A percentile compares a stretch with the other conserved stretches of the same genome.
phyloP scores from a whole-genome alignment of 164 flowering plant species.

The Magnolia sinica region DNA sequence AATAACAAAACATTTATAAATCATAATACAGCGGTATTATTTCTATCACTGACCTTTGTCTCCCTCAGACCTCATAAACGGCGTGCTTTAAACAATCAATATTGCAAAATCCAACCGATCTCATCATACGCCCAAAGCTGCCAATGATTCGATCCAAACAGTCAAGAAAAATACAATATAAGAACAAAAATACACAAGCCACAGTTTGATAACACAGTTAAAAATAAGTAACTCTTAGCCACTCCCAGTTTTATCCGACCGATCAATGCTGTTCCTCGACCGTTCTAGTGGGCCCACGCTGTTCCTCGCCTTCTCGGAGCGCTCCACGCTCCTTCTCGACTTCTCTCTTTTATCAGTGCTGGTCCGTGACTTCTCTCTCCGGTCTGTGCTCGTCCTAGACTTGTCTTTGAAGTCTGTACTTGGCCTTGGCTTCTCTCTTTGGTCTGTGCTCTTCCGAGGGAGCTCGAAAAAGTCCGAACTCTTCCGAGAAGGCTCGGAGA shows the following conservation, averaged over 20 bases:
- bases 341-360: conserved; percentile 46
- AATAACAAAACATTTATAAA: not conserved
- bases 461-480: conserved; percentile 55
- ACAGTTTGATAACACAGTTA: not conserved
- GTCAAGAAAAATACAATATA: conserved; percentile 21
- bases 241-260: conserved; percentile 37
- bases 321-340: conserved; percentile 51
- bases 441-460: conserved; percentile 44
- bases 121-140: conserved; percentile 63
- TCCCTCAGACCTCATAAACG: conserved; percentile 10
- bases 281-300: conserved; percentile 56
- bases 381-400: conserved; percentile 46
- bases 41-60: conserved; percentile 20
- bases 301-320: conserved; percentile 60
- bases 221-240: conserved; percentile 5
- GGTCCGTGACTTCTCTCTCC: conserved; percentile 46
- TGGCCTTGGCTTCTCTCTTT: conserved; percentile 46
- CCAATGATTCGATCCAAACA: conserved; percentile 30
- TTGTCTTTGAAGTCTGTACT: conserved; percentile 55
- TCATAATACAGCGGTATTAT: not conserved
- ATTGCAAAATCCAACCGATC: conserved; percentile 74
- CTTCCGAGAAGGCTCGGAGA: conserved; percentile 9
- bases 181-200: conserved; percentile 29
- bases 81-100: conserved; percentile 77
- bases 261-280: conserved; percentile 81